Conservation (phyloP, 148 eudicot genomes). For the Rheum nobile region DNA sequence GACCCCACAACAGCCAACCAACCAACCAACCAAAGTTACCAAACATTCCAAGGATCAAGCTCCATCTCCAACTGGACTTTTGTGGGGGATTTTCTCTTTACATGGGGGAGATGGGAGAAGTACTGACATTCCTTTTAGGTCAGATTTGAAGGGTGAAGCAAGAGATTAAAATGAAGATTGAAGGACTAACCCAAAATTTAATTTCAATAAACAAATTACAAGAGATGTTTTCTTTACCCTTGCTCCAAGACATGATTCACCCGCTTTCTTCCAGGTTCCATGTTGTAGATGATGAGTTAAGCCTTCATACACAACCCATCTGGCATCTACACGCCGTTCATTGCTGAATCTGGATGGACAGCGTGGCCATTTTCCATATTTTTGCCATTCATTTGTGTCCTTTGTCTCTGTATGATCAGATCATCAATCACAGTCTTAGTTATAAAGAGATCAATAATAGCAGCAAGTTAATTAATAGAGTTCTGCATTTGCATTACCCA, state of each 20-base stretch:
- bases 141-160: neutral
- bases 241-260: neutral
- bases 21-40: slow-evolving; percentile 3
- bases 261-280: neutral
- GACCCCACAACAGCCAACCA: neutral
- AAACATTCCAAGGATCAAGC: slow-evolving; percentile 2
- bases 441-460: neutral
- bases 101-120: too few species aligned
- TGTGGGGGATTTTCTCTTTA: neutral
- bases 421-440: neutral
- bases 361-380: slow-evolving; percentile 30
- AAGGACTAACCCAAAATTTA: neutral
- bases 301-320: neutral
- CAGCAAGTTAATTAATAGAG: neutral
- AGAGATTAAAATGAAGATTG: neutral
- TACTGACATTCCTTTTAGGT: neutral
- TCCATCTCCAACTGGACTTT: neutral
- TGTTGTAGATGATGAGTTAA: neutral
- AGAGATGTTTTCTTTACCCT: neutral
- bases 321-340: slow-evolving; percentile 42
- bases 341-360: slow-evolving; percentile 43
- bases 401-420: slow-evolving; percentile 47
- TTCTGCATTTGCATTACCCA: slow-evolving; percentile 34
- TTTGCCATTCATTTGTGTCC: slow-evolving; percentile 79
- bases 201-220: slow-evolving; percentile 4